phyloP scores from a whole-genome alignment of 352 stramenopile genomes.

The Globisporangium perplexum region DNA sequence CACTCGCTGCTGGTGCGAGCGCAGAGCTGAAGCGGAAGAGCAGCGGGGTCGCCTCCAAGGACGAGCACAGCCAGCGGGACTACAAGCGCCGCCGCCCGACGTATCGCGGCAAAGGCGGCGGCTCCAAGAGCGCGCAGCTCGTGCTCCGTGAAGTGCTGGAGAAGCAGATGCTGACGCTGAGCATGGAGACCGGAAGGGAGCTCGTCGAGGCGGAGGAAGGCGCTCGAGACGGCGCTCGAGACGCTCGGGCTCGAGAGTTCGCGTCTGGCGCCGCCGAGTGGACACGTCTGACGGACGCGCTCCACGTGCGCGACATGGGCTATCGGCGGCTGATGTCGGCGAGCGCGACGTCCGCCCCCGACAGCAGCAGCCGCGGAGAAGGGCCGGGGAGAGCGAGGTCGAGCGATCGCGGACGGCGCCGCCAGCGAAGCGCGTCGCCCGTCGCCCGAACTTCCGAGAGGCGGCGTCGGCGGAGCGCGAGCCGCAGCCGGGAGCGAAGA shows the following conservation, averaged over 20 bases:
- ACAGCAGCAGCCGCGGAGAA: not conserved
- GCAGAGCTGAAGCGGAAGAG: constrained; percentile 1
- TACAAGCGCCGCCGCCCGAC: constrained; percentile 56
- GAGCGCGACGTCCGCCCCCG: not conserved
- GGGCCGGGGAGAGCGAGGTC: not conserved
- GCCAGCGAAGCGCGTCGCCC: not conserved
- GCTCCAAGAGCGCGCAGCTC: constrained; percentile 25
- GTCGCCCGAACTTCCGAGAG: not conserved
- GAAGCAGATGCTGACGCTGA: constrained; percentile 57
- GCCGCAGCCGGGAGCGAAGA: not conserved
- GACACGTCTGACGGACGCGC: constrained; percentile 12
- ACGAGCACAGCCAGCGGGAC: constrained; percentile 8
- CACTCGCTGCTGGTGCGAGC: not conserved
- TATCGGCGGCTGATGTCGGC: not conserved
- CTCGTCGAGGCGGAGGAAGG: constrained; percentile 12
- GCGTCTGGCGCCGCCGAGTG: constrained; percentile 5
- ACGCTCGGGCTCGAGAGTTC: not conserved
- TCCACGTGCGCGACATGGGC: constrained; percentile 16
- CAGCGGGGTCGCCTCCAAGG: constrained; percentile 1
- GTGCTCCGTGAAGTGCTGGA: constrained; percentile 57
- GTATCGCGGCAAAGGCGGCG: constrained; percentile 41
- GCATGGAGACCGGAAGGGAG: constrained; percentile 30
- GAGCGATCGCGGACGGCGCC: not conserved
- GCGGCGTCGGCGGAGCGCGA: not conserved
- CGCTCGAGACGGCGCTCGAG: not conserved